phyloP scores from a whole-genome alignment of 2,329 filamentous ascomycete species.

The Neofusicoccum umdonicola region DNA sequence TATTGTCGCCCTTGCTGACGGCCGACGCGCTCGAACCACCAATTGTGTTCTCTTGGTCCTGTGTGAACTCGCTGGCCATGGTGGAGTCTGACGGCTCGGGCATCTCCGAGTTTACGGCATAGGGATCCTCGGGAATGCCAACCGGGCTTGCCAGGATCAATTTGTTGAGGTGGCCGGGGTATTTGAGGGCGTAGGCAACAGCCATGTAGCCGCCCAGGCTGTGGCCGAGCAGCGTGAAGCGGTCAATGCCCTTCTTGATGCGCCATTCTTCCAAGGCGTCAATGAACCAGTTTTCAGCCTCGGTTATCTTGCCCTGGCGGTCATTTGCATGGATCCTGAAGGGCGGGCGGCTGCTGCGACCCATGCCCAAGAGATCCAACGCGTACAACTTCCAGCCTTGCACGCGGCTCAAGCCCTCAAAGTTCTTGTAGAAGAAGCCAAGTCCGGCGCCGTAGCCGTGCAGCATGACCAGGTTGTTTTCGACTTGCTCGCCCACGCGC shows the following conservation, averaged over 20 bases:
- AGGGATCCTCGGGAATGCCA: constrained; percentile 90
- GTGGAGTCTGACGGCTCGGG: constrained; percentile 72
- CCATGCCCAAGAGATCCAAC: constrained; percentile 94
- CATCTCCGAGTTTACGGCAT: constrained; percentile 76
- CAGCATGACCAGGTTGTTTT: constrained; percentile 90
- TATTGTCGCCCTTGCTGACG: constrained; percentile 42
- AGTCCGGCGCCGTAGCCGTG: constrained; percentile 96
- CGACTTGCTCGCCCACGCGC: constrained; percentile 71
- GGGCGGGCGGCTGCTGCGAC: constrained; percentile 75
- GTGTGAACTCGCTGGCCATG: constrained; percentile 73
- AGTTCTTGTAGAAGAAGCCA: constrained; percentile 98
- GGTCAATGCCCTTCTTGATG: constrained; percentile 80
- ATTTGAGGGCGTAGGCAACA: constrained; percentile 92
- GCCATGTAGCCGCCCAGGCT: constrained; percentile 93
- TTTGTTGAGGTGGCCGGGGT: constrained; percentile 91
- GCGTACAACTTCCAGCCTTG: constrained; percentile 87
- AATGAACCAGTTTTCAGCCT: constrained; percentile 94
- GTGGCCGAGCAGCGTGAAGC: constrained; percentile 90
- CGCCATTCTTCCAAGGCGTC: constrained; percentile 97
- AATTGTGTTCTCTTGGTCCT: constrained; percentile 60
- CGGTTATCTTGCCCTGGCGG: constrained; percentile 72
- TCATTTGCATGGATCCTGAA: constrained; percentile 86
- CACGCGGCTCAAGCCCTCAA: constrained; percentile 77
- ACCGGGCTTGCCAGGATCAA: constrained; percentile 93
- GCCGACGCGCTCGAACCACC: constrained; percentile 61